Percentiles rank a stretch among this genome's conserved stretches.
phyloP scores from a whole-genome alignment of 192 early-diverging fungal genomes.

The Mortierella alpina region DNA sequence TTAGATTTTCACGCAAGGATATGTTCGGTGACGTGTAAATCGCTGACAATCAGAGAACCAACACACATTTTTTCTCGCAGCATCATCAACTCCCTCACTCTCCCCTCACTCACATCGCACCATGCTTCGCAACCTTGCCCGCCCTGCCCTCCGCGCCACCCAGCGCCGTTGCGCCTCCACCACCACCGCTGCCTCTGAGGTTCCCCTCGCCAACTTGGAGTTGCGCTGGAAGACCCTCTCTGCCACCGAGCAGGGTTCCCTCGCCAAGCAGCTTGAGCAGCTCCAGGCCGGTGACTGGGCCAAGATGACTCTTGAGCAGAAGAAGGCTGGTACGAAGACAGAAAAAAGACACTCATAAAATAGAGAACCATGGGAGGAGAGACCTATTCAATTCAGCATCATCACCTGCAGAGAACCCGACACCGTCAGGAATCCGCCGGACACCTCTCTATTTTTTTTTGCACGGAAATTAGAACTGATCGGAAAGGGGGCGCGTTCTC shows the following conservation, averaged over 20 bases:
- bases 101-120: constrained; percentile 17
- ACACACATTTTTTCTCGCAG: constrained; percentile 3
- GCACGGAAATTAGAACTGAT: too few species aligned
- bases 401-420: too few species aligned
- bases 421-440: too few species aligned
- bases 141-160: constrained; percentile 58
- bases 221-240: constrained; percentile 75
- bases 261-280: constrained; percentile 82
- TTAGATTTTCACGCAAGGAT: not conserved
- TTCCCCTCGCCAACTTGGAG: constrained; percentile 65
- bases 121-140: constrained; percentile 74
- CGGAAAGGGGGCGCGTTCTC: too few species aligned
- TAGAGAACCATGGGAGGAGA: too few species aligned
- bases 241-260: constrained; percentile 82
- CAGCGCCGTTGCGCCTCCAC: constrained; percentile 61
- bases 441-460: too few species aligned
- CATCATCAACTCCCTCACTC: constrained; percentile 6
- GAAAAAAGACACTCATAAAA: constrained; percentile 51
- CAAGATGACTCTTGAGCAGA: constrained; percentile 90
- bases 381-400: too few species aligned
- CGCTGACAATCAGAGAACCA: not conserved
- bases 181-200: constrained; percentile 48
- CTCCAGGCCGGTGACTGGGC: constrained; percentile 97
- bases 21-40: not conserved
- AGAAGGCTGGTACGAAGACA: constrained; percentile 83